Conservation (phyloP, 441 rosid species). For the Erodium moschatum region DNA sequence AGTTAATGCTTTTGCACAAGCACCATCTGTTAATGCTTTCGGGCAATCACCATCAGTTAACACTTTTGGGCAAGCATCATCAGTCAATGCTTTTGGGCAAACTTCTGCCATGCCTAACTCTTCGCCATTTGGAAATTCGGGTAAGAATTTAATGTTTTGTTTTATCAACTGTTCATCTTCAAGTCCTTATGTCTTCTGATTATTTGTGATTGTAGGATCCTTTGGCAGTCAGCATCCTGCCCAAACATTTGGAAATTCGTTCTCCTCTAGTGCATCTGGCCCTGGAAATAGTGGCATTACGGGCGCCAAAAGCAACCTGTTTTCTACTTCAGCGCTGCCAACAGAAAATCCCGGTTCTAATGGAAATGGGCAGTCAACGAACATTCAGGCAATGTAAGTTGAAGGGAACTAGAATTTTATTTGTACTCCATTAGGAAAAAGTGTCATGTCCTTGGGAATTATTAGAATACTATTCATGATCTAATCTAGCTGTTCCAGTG, state of each 20-base stretch:
- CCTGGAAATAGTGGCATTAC: conserved; percentile 21
- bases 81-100: conserved; percentile 37
- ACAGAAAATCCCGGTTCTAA: conserved; percentile 22
- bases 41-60: conserved; percentile 14
- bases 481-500: background rate
- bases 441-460: background rate
- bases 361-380: conserved; percentile 13
- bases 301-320: conserved; percentile 23
- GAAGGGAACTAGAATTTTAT: conserved; percentile 1
- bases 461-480: background rate
- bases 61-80: conserved; percentile 13
- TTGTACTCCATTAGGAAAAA: conserved; percentile 8
- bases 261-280: conserved; percentile 24
- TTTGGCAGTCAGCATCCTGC: conserved; percentile 27
- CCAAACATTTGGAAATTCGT: conserved; percentile 23
- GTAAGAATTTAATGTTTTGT: conserved; percentile 20
- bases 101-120: conserved; percentile 22
- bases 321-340: conserved; percentile 24
- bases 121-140: conserved; percentile 28
- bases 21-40: background rate
- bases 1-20: background rate
- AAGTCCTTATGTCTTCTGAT: conserved; percentile 12
- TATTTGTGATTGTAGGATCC: conserved; percentile 26
- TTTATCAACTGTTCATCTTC: conserved; percentile 11
- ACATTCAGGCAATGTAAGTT: conserved; percentile 34